phyloP scores from a whole-genome alignment of 306 rosid species.

The Quercus mongolica region DNA sequence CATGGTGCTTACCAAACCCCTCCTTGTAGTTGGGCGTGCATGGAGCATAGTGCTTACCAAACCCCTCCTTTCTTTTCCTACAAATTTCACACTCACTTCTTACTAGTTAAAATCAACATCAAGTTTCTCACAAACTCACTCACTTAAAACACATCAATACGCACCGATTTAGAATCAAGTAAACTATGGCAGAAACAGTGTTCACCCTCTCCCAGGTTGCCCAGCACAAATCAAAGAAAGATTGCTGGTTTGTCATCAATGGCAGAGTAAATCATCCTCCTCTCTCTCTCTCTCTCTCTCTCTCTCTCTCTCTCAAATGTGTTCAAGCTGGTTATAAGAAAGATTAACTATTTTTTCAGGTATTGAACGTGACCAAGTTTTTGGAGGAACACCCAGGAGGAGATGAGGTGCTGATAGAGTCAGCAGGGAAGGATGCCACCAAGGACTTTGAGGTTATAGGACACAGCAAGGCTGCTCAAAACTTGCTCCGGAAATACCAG shows the following conservation, averaged over 20 bases:
- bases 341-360: slow-evolving; percentile 28
- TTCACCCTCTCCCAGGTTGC: slow-evolving; percentile 56
- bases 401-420: slow-evolving; percentile 47
- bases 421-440: slow-evolving; percentile 56
- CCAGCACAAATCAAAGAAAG: slow-evolving; percentile 51
- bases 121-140: not conserved
- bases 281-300: not conserved
- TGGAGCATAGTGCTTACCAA: not conserved
- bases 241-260: slow-evolving; percentile 51
- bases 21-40: no score
- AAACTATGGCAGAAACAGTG: slow-evolving; percentile 36
- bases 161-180: not conserved
- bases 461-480: slow-evolving; percentile 49
- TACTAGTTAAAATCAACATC: not conserved
- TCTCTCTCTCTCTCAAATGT: not conserved
- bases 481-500: slow-evolving; percentile 41
- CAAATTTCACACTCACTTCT: slow-evolving; percentile 1
- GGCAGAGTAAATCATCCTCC: slow-evolving; percentile 40
- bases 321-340: not conserved
- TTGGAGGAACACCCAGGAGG: slow-evolving; percentile 67
- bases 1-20: no score
- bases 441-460: slow-evolving; percentile 51
- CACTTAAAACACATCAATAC: not conserved
- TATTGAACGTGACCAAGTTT: slow-evolving; percentile 53
- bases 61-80: slow-evolving; percentile 3